Percentiles rank a stretch among this genome's conserved stretches.
phyloP scores from a whole-genome alignment of 768 basidiomycete species.

The Daedaleopsis sinensis region DNA sequence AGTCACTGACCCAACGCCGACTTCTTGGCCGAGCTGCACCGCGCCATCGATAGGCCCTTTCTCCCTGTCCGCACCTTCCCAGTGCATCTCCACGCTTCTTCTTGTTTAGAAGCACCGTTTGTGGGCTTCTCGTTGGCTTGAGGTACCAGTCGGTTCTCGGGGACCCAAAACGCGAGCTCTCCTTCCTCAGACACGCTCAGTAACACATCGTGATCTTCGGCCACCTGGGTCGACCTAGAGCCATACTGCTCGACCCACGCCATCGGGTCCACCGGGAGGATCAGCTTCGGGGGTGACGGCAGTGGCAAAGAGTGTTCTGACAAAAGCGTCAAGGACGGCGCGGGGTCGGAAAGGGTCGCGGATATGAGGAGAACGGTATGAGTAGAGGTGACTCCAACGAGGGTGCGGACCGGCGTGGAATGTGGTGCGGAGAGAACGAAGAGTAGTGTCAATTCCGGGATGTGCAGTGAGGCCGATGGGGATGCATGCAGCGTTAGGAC shows the following conservation, averaged over 20 bases:
- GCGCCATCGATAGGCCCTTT: constrained; percentile 64
- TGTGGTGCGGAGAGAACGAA: constrained; percentile 51
- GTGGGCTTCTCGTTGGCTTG: background rate
- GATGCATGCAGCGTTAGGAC: constrained; percentile 57
- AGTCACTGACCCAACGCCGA: constrained; percentile 74
- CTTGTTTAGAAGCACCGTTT: background rate
- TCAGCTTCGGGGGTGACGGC: constrained; percentile 41
- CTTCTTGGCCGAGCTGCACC: constrained; percentile 91
- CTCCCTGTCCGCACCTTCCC: constrained; percentile 76
- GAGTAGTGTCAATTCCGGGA: constrained; percentile 59
- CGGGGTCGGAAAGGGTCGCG: constrained; percentile 29
- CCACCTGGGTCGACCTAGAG: constrained; percentile 7
- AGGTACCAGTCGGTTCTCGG: constrained; percentile 39
- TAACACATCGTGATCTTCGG: constrained; percentile 63
- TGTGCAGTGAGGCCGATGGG: constrained; percentile 41
- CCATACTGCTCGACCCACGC: constrained; percentile 57
- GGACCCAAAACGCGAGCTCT: constrained; percentile 87
- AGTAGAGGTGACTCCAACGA: constrained; percentile 67
- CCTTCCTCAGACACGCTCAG: constrained; percentile 78
- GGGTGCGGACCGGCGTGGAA: constrained; percentile 47
- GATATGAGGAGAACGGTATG: constrained; percentile 62
- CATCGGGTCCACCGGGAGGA: constrained; percentile 88
- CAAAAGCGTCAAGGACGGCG: constrained; percentile 46
- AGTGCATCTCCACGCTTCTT: constrained; percentile 60
- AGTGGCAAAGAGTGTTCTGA: constrained; percentile 59